Evolutionary conservation across 2,329 filamentous ascomycete species (phyloP), one percentile per base, ranked within the genome.

Genomic region (Madurella mycetomatis): DNA sequence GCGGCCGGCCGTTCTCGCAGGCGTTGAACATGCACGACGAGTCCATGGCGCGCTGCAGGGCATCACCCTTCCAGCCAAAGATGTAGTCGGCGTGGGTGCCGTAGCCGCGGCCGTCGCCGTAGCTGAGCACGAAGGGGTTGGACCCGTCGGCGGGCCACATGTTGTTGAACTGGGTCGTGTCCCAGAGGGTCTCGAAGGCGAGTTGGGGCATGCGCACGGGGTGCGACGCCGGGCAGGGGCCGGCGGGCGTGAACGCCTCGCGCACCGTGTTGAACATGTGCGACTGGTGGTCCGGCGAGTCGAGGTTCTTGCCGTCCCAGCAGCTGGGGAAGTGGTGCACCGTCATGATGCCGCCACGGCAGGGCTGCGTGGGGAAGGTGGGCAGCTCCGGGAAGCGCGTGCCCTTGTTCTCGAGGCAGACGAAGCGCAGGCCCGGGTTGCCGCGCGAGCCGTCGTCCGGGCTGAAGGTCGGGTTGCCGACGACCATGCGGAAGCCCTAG

Each of bases 301-400:
- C 81, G 18, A 81, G 62, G 58, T 83, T 76, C 43, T 72, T 69
- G 34, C 83, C 83, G 57, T 86, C 46, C 37, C 46, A 48, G 43
- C 43, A 56, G 42, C 67, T 61, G 13, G 66, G 69, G 60, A 75
- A 76, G 52, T 74, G 70, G 53, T 74, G 67, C 31, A 73, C 70
- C 1, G 71, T 72, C 70, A 75, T 75, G 58, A 75, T 73, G 32
- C 74, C 73, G 5, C 69, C 70, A 4, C 60, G 59, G 56, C 74
- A 75, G 4, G 67, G 66, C 53, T 65, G 61, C 0, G 64, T 67
- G 1, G 73, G 73, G 64, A 76, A 75, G 51, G 67, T 67, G 39
- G 70, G 64, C 1, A 73, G 67, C 62, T 76, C 73, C 46, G 69
- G 69, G 60, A 72, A 73, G 41, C 73, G 67, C 0, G 72, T 75